Conservation (phyloP, 768 basidiomycete species). For the Kwoniella botswanensis region DNA sequence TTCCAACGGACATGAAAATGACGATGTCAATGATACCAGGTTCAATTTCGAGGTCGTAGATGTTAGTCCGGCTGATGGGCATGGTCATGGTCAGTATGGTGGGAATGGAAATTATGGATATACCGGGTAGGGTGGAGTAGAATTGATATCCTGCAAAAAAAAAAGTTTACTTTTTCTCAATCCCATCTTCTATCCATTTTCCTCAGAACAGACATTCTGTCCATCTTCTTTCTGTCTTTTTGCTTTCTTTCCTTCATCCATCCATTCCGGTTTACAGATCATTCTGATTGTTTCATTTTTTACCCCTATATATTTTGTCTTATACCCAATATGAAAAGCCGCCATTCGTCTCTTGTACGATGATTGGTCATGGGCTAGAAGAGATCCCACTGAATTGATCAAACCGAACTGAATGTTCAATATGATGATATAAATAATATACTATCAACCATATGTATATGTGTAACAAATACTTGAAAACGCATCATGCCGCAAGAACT, state of each 20-base stretch:
- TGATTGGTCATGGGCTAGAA: too few species aligned
- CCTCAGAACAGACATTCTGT: too few species aligned
- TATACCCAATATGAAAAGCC: too few species aligned
- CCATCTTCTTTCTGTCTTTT: too few species aligned
- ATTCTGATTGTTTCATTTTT: too few species aligned
- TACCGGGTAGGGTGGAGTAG: conserved; percentile 4
- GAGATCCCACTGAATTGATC: neutral
- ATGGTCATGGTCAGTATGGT: conserved; percentile 9
- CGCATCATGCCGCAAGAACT: neutral
- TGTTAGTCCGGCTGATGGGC: neutral
- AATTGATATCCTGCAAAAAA: neutral
- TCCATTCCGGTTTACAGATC: too few species aligned
- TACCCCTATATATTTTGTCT: too few species aligned
- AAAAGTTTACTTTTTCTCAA: too few species aligned
- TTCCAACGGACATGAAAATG: conserved; percentile 34
- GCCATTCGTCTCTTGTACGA: too few species aligned
- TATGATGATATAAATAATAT: neutral
- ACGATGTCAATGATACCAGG: conserved; percentile 10
- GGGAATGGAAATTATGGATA: conserved; percentile 13
- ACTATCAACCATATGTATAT: neutral
- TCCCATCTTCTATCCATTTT: too few species aligned
- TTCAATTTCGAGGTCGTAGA: conserved; percentile 1
- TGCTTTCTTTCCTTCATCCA: too few species aligned
- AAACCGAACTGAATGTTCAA: neutral
- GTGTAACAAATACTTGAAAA: neutral